phyloP scores from a whole-genome alignment of 345 rosid species.

The Camelina laxa region DNA sequence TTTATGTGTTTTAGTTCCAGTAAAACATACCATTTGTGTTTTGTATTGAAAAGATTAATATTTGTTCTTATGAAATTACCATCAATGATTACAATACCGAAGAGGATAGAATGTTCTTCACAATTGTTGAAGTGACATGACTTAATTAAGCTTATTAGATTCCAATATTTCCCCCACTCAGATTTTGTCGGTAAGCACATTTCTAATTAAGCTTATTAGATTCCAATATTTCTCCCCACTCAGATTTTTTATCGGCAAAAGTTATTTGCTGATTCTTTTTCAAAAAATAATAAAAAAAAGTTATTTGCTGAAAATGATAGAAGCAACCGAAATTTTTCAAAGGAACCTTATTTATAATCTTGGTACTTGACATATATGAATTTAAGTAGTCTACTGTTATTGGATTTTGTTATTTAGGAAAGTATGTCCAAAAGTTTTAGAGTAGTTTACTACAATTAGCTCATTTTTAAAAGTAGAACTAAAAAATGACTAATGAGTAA shows the following conservation, averaged over 20 bases:
- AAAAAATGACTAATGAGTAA: background rate
- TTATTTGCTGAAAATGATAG: slow-evolving; percentile 15
- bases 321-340: background rate
- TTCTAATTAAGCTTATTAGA: background rate
- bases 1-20: background rate
- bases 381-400: background rate
- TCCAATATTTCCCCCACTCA: slow-evolving; percentile 7
- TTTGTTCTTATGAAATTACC: background rate
- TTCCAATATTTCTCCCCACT: slow-evolving; percentile 10
- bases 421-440: background rate
- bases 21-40: background rate
- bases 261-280: slow-evolving; percentile 13
- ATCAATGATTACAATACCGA: background rate
- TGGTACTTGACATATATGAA: background rate
- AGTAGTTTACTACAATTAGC: background rate
- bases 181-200: slow-evolving; percentile 35
- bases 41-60: background rate
- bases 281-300: too few relatives aligned
- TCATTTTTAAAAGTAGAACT: background rate
- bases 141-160: slow-evolving; percentile 7
- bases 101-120: slow-evolving; percentile 31
- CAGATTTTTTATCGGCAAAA: background rate
- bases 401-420: background rate
- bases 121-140: slow-evolving; percentile 3
- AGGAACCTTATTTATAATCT: slow-evolving; percentile 6